Evolutionary conservation across 495 filamentous ascomycete species (phyloP).

Genomic region (Penicillium cataractarum): DNA sequence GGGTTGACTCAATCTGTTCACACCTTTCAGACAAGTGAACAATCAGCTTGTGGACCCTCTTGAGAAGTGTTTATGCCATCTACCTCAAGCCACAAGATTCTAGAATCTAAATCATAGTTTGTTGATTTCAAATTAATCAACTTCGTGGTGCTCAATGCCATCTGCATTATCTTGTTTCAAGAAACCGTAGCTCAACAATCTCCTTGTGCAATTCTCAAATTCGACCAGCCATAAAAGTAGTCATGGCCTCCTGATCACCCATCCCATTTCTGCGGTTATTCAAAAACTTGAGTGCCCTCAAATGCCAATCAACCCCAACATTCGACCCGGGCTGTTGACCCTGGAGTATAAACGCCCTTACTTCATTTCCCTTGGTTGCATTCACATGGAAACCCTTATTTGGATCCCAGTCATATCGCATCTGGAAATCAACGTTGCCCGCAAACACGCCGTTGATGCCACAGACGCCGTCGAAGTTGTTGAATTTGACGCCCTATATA

Average conservation of each 20-base stretch:
- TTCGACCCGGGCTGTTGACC: background rate
- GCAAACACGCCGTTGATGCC: background rate
- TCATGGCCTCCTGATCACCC: background rate
- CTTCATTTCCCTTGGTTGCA: conserved; percentile 1
- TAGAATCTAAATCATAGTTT: too few species aligned
- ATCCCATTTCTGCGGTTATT: background rate
- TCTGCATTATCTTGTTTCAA: background rate
- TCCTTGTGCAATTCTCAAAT: background rate
- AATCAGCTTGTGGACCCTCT: background rate
- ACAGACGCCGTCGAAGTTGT: background rate
- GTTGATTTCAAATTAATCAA: background rate
- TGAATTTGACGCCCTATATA: background rate
- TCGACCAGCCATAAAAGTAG: background rate
- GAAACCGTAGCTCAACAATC: background rate
- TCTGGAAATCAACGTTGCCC: conserved; percentile 3
- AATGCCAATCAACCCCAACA: background rate
- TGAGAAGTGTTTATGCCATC: background rate
- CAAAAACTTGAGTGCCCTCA: background rate
- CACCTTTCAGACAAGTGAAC: background rate
- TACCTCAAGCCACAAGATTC: background rate
- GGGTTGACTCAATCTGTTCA: background rate
- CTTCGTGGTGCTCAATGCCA: background rate
- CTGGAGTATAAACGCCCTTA: background rate
- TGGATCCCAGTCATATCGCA: conserved; percentile 3
- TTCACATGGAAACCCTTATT: conserved; percentile 8